These are phyloP conservation scores for Taphrina communis DNA, from an alignment of 1,139 yeast species.

Conservation along the genomic window DNA sequence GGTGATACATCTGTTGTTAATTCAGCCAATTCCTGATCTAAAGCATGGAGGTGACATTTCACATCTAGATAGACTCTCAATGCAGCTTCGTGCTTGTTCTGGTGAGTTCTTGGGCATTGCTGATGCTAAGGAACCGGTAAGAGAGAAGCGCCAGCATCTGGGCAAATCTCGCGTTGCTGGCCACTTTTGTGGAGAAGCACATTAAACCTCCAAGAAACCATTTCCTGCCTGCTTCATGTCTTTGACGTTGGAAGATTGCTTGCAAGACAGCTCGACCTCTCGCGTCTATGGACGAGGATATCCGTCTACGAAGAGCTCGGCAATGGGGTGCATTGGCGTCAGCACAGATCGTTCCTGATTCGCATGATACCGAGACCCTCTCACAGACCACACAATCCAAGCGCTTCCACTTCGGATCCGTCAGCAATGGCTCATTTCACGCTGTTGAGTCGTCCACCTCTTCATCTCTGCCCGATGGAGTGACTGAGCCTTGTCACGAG, in stretches of 20 bases:
- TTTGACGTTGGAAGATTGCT: too few relatives aligned
- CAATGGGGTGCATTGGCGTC: slow-evolving; percentile 1
- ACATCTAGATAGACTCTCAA: too few relatives aligned
- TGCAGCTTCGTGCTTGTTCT: too few relatives aligned
- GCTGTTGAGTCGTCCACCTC: not conserved
- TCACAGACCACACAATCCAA: not conserved
- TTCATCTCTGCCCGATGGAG: not conserved
- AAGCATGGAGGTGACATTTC: too few relatives aligned
- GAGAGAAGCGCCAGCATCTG: not conserved
- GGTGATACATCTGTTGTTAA: too few relatives aligned
- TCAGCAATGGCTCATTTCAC: not conserved
- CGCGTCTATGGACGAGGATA: slow-evolving; percentile 18
- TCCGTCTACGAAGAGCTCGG: slow-evolving; percentile 11
- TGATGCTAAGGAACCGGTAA: too few relatives aligned
- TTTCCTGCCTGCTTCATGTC: not conserved
- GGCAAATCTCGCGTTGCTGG: not conserved
- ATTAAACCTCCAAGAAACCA: too few relatives aligned
- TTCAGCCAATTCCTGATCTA: too few relatives aligned
- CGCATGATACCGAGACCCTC: not conserved
- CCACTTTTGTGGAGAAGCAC: slow-evolving; percentile 2
- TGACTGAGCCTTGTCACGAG: not conserved
- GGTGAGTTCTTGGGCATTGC: too few relatives aligned
- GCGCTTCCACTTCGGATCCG: slow-evolving; percentile 3
- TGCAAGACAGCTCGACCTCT: too few relatives aligned
- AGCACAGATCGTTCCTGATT: not conserved